Base-by-base conservation (phyloP, 495 filamentous ascomycete genomes). In the Cladorrhinum samala region DNA sequence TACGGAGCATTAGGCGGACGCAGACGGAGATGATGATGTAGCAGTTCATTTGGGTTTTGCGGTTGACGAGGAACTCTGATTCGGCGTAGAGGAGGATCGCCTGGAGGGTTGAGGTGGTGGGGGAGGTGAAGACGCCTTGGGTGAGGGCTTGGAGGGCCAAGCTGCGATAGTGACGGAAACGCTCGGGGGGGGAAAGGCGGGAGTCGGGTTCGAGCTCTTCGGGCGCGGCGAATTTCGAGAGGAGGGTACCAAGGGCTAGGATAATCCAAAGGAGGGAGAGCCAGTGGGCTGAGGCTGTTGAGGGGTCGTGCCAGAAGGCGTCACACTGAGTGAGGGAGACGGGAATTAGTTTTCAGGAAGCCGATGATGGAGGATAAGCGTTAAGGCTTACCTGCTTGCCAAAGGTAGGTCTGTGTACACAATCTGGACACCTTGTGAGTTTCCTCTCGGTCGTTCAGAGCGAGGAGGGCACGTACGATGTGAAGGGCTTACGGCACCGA, bases 1-100 rank as follows among this genome's bases (percentile, higher is more conserved):
- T 76, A 43, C 73, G 72, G 40, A 83, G 43, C 50, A 81, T 77
- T 1, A 83, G 63, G 11, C 77, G 73, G 23, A 80, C 67, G 17
- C 70, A 56, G 14, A 69, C 68, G 13, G 76, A 74, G 0, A 73
- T 67, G 8, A 78, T 53, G 9, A 82, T 62, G 58, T 76, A 82
- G 44, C 70, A 68, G 44, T 76, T 71, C 24, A 70, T 69, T 50
- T 74, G 72, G 6, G 66, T 66, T 27, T 72, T 71, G 13, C 65
- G 65, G 50, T 71, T 75, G 24, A 61, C 50, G 16, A 78, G 52
- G 59, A 76, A 78, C 49, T 76, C 72, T 42, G 64, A 66, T 48
- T 75, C 66, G 24, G 73, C 56, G 51, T 76, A 79, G 9, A 80
- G 54, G 7, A 79, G 40, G 21, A 82, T 56, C 1, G 79, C 68